A percentile compares a stretch with the other conserved stretches of the same genome.
Conservation (phyloP, 805 yeast species). For the Priceomyces castillae region DNA sequence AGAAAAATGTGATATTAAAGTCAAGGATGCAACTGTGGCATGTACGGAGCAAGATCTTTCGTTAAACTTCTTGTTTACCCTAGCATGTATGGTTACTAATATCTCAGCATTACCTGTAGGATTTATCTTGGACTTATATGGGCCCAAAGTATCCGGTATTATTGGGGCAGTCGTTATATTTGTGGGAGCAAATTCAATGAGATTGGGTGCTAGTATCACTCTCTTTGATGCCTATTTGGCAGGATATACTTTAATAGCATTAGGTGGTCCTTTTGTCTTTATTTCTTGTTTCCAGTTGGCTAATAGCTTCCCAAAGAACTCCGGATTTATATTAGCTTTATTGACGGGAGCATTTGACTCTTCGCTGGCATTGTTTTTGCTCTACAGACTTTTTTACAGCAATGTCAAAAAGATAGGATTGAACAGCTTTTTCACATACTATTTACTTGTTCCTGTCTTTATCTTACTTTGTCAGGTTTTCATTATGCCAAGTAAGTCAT, state of each 20-base stretch:
- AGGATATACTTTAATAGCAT: constrained; percentile 76
- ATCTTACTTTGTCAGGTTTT: constrained; percentile 69
- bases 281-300: constrained; percentile 87
- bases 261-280: constrained; percentile 93
- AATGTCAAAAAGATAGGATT: constrained; percentile 41
- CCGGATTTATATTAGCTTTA: constrained; percentile 78
- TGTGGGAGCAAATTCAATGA: constrained; percentile 51
- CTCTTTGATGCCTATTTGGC: constrained; percentile 60
- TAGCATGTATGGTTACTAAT: constrained; percentile 85
- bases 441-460: constrained; percentile 74
- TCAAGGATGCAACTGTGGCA: constrained; percentile 11
- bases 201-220: constrained; percentile 33
- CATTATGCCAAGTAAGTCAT: constrained; percentile 77
- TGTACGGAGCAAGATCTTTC: constrained; percentile 82
- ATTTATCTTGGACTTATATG: constrained; percentile 67
- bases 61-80: constrained; percentile 77
- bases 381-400: constrained; percentile 66
- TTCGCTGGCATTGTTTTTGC: constrained; percentile 80
- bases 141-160: constrained; percentile 77
- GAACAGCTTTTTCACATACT: constrained; percentile 59
- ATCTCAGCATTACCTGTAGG: constrained; percentile 83
- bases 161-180: constrained; percentile 64
- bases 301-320: constrained; percentile 76
- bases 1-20: constrained; percentile 47
- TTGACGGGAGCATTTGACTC: constrained; percentile 94